Percentiles rank a stretch among this genome's conserved stretches.
Evolutionary conservation across 208 protist species (phyloP).

Genomic region (Crithidia mellificae): DNA sequence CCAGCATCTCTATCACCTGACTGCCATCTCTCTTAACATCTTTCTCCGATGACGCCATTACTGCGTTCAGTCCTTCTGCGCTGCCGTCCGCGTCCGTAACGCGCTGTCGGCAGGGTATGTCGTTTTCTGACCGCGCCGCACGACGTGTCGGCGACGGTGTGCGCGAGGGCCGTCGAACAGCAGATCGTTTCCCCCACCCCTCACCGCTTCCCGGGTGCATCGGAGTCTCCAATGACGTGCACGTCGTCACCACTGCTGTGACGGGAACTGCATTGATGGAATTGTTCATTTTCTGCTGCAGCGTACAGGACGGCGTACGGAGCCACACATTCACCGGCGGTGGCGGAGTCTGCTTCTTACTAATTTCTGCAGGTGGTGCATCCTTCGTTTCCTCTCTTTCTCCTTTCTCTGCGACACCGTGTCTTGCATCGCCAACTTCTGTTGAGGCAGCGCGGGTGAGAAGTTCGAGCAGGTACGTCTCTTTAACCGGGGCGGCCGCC

Average conservation of each 20-base stretch:
- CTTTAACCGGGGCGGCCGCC: neutral
- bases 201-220: neutral
- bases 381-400: neutral
- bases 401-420: neutral
- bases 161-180: neutral
- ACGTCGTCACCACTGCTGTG: neutral
- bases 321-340: neutral
- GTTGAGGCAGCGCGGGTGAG: constrained; percentile 6
- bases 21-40: neutral
- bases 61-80: neutral
- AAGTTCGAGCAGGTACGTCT: constrained; percentile 6
- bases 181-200: neutral
- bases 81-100: neutral
- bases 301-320: neutral
- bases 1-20: neutral
- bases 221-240: neutral
- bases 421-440: neutral
- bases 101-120: neutral
- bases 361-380: too few species aligned
- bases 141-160: neutral
- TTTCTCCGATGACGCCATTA: neutral
- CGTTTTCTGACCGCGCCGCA: neutral
- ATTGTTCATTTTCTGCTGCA: neutral
- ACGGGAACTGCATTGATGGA: neutral
- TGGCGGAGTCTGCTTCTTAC: too few species aligned